These are phyloP conservation scores for Epichloe glyceriae DNA, from an alignment of 2,329 filamentous ascomycete genomes.

Conservation along the genomic window DNA sequence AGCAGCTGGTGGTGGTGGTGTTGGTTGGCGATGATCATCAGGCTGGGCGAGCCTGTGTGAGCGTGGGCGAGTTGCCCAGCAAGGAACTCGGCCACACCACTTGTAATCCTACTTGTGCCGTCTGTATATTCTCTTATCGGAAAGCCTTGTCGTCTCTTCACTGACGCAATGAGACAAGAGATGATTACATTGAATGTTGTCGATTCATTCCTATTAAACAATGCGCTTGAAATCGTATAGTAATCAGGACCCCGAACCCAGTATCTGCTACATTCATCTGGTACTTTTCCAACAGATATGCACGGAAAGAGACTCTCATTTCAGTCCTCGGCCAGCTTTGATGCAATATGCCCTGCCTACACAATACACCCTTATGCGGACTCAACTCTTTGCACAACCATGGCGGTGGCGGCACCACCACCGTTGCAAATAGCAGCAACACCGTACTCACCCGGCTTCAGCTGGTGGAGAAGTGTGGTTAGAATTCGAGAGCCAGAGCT, in stretches of 20 bases:
- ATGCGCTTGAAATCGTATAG: background rate
- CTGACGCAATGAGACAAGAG: background rate
- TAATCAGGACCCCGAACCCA: background rate
- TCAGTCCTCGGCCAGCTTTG: background rate
- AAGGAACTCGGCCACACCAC: no score
- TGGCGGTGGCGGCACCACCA: conserved; percentile 78
- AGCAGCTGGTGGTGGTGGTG: no score
- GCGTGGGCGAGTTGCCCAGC: no score
- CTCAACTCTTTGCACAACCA: conserved; percentile 78
- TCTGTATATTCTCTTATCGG: no score
- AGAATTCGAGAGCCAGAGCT: conserved; percentile 89
- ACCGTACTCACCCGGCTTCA: conserved; percentile 86
- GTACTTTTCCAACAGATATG: background rate
- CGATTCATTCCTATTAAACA: background rate
- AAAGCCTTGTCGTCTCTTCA: no score
- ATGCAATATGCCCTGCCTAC: background rate
- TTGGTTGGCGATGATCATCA: no score
- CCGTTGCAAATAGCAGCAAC: conserved; percentile 96
- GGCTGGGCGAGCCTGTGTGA: no score
- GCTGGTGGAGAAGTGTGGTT: conserved; percentile 79
- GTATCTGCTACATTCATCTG: background rate
- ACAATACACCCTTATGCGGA: conserved; percentile 25
- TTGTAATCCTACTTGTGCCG: no score
- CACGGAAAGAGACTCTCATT: background rate
- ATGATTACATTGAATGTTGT: background rate